Base-by-base conservation (phyloP, 306 rosid species). In the Abrus pulchellus region DNA sequence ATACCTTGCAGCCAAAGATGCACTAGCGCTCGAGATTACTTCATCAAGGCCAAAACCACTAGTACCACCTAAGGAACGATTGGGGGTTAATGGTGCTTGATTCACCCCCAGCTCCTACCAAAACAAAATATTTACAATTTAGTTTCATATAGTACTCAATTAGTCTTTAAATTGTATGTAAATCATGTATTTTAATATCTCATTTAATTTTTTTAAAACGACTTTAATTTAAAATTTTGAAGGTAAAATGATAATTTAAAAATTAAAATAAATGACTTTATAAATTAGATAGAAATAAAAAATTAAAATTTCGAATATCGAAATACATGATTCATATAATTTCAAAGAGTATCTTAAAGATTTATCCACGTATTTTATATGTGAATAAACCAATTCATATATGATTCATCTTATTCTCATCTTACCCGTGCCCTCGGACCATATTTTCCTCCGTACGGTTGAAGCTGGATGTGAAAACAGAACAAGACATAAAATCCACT, bases 1-100 rank as follows among this genome's bases (percentile, higher is more conserved):
- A 20, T 66, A 78, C 86, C 82, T 61, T 45, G 28, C 49, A 10
- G 4, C 38, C 4, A 7, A 50, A 29, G 49, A 5, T 34, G 72
- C 5, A 56, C 9, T 6, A 34, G 6, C 9, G 57, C 45, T 72
- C 14, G 68, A 43, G 56, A 45, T 1, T 5, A 6, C 3, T 41
- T 76, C 64, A n/a, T 72, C 53, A 28, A 14, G 50, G 36, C 63
- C 72, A 29, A 30, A 40, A 63, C 33, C 33, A 7, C n/a, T 14
- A 7, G 33, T 65, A 38, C 50, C 50, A 65, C 33, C 50, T 28
- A 30, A 30, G 13, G 40, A 29, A 30, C n/a, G 40, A 6, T 40
- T 40, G 33, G 50, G 3, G 33, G 50, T 40, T 65, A 50, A 9
- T 1, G 3, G 7, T 63, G 52, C 89, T 52, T 76, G 8, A 44